Conservation (phyloP, 2,329 filamentous ascomycete genomes). For the Raffaelea albimanens region DNA sequence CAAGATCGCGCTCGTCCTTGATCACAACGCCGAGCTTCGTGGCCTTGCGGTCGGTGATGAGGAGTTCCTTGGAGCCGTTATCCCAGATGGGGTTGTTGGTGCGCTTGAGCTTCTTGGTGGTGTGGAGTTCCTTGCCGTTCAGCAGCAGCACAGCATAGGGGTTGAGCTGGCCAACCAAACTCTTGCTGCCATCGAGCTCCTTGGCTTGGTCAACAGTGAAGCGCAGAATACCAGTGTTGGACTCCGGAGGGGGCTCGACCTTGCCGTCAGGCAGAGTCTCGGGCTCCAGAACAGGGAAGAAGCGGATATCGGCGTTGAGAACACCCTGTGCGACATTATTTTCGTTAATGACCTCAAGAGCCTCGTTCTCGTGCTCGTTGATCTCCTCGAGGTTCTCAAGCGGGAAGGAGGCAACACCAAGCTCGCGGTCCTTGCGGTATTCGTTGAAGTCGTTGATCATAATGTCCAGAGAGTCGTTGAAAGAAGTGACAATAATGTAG, state of each 20-base stretch:
- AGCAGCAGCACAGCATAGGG: conserved; percentile 83
- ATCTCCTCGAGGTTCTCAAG: conserved; percentile 74
- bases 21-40: conserved; percentile 85
- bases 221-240: conserved; percentile 85
- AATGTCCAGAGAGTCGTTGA: conserved; percentile 79
- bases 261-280: conserved; percentile 67
- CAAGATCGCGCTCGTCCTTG: conserved; percentile 88
- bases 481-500: conserved; percentile 87
- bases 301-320: conserved; percentile 73
- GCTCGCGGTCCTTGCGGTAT: conserved; percentile 89
- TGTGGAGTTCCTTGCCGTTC: conserved; percentile 85
- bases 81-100: conserved; percentile 98
- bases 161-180: conserved; percentile 80
- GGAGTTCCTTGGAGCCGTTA: conserved; percentile 83
- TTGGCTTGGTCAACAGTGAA: conserved; percentile 95
- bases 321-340: conserved; percentile 78
- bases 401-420: conserved; percentile 77
- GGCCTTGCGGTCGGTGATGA: conserved; percentile 87
- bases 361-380: conserved; percentile 71
- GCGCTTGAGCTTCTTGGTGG: conserved; percentile 86
- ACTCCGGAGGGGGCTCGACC: conserved; percentile 71
- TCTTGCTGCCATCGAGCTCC: conserved; percentile 87
- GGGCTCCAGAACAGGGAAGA: conserved; percentile 84
- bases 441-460: conserved; percentile 90
- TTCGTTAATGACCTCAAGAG: conserved; percentile 69